A percentile compares a stretch with the other conserved stretches of the same genome.
These are phyloP conservation scores for Fusarium tupiense DNA, from an alignment of 2,329 filamentous ascomycete genomes.

Conservation along the genomic window DNA sequence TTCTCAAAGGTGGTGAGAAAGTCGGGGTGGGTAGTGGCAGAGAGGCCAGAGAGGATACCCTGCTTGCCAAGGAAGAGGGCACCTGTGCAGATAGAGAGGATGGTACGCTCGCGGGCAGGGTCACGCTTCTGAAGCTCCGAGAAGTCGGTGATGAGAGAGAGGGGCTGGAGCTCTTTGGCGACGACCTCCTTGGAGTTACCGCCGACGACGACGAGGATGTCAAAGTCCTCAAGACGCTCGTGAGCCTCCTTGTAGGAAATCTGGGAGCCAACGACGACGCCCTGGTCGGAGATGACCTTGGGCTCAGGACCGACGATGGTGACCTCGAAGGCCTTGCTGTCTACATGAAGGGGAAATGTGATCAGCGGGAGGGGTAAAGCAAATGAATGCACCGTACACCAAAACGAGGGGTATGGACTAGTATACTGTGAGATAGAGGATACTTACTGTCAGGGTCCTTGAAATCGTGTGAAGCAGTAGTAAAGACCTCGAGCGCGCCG, in stretches of 20 bases:
- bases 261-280: slow-evolving; percentile 76
- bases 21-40: slow-evolving; percentile 85
- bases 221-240: slow-evolving; percentile 77
- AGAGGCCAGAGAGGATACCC: slow-evolving; percentile 80
- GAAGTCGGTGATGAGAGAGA: slow-evolving; percentile 78
- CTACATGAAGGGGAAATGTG: slow-evolving; percentile 47
- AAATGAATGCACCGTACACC: neutral
- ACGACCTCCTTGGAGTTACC: slow-evolving; percentile 72
- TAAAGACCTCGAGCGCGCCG: slow-evolving; percentile 63
- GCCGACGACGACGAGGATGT: slow-evolving; percentile 81
- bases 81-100: slow-evolving; percentile 83
- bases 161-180: slow-evolving; percentile 73
- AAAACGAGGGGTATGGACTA: slow-evolving; percentile 1
- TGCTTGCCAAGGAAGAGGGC: slow-evolving; percentile 79
- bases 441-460: slow-evolving; percentile 61
- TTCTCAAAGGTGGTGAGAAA: slow-evolving; percentile 83
- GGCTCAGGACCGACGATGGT: slow-evolving; percentile 64
- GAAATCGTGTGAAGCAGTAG: slow-evolving; percentile 61
- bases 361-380: slow-evolving; percentile 39
- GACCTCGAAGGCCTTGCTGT: slow-evolving; percentile 66
- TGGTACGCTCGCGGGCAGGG: slow-evolving; percentile 80
- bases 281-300: slow-evolving; percentile 68
- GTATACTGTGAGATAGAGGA: neutral
- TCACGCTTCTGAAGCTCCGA: slow-evolving; percentile 83
- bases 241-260: slow-evolving; percentile 83